Base-by-base conservation (phyloP, 441 rosid genomes). In the Gossypium trilobum region DNA sequence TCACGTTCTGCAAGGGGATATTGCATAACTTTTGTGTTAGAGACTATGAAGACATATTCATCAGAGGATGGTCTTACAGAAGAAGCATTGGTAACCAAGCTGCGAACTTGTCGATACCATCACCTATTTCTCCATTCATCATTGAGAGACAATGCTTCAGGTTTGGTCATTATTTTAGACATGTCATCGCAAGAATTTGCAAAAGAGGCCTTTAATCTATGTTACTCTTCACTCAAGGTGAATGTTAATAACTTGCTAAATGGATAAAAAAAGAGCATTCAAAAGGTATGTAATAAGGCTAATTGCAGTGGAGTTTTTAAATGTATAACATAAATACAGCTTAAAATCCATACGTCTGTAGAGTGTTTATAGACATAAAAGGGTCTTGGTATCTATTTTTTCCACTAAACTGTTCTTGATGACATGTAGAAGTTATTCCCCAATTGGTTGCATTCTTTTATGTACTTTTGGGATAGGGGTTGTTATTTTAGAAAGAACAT, bases 1-100 rank as follows among this genome's bases (percentile, higher is more conserved):
- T 93, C 98, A 73, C 95, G 87, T 73, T 91, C 99, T 70, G 97
- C 98, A 68, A 89, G 89, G 80, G 99, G 98, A 19, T 95, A 93
- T 81, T 88, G 91, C 84, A 79, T 95, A 77, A 78, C 84, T 74
- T 85, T 88, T 58, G 82, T 89, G 73, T 82, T 93, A n/a, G 99
- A 95, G 84, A 91, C 98, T 63, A 91, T 93, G 99, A 93, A 91
- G 88, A 89, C 98, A 55, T 95, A 90, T 84, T 85, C 91, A 22
- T 83, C 75, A 74, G 97, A 93, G 83, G 98, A 95, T 81, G 87
- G 98, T 75, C 85, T 95, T 74, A 91, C 98, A 50, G 99, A 95
- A 85, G 99, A 93, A 81, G 96, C 99, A 11, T 74, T 95, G 77
- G 96, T 95, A 74, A 88, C 91, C 16, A 95, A 95, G 85, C 91